These are phyloP conservation scores for Helotiales sp. DNA, from an alignment of 2,329 filamentous ascomycete species.

Conservation along the genomic window DNA sequence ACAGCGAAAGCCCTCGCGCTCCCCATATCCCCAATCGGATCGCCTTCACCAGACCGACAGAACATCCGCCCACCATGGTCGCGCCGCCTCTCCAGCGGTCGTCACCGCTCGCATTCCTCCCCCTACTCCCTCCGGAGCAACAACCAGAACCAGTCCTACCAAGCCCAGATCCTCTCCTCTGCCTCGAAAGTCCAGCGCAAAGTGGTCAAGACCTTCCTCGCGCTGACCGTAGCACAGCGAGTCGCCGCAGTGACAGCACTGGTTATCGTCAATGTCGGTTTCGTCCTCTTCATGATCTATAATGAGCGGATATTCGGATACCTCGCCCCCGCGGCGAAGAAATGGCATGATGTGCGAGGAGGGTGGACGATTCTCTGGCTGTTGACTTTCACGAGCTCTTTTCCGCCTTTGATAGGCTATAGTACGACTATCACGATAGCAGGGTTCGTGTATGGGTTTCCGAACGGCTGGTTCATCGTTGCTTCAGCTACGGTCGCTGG, in stretches of 20 bases:
- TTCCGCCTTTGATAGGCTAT: constrained; percentile 75
- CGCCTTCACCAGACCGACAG: constrained; percentile 49
- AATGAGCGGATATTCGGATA: constrained; percentile 79
- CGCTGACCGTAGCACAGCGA: constrained; percentile 65
- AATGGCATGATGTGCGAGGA: constrained; percentile 74
- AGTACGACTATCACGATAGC: constrained; percentile 69
- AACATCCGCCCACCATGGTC: constrained; percentile 57
- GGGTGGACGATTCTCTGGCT: constrained; percentile 74
- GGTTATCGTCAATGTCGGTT: constrained; percentile 55
- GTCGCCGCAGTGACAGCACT: constrained; percentile 58
- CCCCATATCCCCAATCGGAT: constrained; percentile 50
- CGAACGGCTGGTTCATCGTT: constrained; percentile 73
- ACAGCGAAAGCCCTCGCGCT: constrained; percentile 56
- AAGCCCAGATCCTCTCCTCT: constrained; percentile 50
- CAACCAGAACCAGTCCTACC: constrained; percentile 39
- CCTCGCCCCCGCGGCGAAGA: constrained; percentile 73
- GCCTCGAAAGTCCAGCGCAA: constrained; percentile 59
- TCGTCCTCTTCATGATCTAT: constrained; percentile 75
- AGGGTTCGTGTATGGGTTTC: constrained; percentile 74
- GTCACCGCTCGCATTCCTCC: constrained; percentile 28
- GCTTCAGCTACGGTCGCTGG: constrained; percentile 79
- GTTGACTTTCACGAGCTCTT: constrained; percentile 68
- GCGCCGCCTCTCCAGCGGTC: constrained; percentile 48
- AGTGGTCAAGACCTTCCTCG: constrained; percentile 56
- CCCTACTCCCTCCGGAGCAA: constrained; percentile 28